Conservation (phyloP, 2,329 filamentous ascomycete species). For the Pleomassaria siparia region DNA sequence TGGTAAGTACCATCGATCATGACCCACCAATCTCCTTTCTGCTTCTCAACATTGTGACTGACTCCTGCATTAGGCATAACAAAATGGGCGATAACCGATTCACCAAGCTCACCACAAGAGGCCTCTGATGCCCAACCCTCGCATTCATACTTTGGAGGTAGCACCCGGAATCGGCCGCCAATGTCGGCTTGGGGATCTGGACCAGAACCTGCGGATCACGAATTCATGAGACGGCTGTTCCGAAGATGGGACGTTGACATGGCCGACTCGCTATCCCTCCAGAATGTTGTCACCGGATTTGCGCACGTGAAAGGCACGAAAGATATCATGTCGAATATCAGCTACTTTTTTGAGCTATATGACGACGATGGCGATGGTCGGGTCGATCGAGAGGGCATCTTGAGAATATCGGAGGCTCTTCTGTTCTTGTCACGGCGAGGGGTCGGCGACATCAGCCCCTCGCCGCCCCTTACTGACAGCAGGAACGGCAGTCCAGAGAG, state of each 20-base stretch:
- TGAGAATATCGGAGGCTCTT: constrained; percentile 90
- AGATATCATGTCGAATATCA: constrained; percentile 97
- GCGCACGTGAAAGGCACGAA: constrained; percentile 88
- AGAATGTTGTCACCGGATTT: constrained; percentile 88
- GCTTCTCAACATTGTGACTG: background rate
- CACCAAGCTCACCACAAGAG: constrained; percentile 64
- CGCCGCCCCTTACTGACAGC: constrained; percentile 59
- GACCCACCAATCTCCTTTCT: background rate
- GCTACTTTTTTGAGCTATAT: constrained; percentile 96
- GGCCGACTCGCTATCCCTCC: constrained; percentile 76
- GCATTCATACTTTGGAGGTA: constrained; percentile 59
- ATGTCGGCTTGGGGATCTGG: constrained; percentile 60
- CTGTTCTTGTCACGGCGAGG: constrained; percentile 90
- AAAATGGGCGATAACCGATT: constrained; percentile 91
- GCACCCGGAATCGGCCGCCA: constrained; percentile 43
- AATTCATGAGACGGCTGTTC: constrained; percentile 89
- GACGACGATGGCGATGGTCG: constrained; percentile 89
- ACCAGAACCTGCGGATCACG: constrained; percentile 82
- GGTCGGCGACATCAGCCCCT: constrained; percentile 74
- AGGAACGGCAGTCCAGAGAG: constrained; percentile 40
- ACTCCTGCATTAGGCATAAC: constrained; percentile 60
- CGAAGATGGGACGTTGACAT: constrained; percentile 82
- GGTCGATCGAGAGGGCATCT: constrained; percentile 91
- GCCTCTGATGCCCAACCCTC: constrained; percentile 54
- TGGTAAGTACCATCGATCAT: constrained; percentile 30